Evolutionary conservation across 257 asterid species (phyloP).

Genomic region (Rauvolfia tetraphylla): DNA sequence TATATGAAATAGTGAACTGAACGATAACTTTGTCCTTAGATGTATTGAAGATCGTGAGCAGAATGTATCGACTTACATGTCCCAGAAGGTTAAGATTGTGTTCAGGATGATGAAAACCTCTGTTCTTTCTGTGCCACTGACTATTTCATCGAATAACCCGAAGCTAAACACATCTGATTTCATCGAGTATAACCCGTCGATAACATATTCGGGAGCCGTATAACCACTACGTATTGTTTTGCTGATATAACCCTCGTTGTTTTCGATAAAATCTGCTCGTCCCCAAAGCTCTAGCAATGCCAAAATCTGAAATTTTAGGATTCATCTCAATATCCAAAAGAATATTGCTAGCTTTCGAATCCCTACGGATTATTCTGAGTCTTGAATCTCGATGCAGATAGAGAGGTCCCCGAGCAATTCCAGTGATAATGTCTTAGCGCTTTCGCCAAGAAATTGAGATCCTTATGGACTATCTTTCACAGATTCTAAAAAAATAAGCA

Average conservation of each 20-base stretch:
- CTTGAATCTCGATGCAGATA: slow-evolving; percentile 46
- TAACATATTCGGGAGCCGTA: slow-evolving; percentile 45
- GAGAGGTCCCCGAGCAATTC: slow-evolving; percentile 35
- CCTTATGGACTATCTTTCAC: slow-evolving; percentile 11
- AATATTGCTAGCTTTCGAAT: slow-evolving; percentile 37
- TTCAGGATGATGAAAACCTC: slow-evolving; percentile 18
- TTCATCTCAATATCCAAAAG: slow-evolving; percentile 29
- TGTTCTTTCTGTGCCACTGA: slow-evolving; percentile 37
- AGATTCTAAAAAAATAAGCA: neutral
- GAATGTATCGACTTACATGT: slow-evolving; percentile 23
- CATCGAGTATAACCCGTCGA: slow-evolving; percentile 28
- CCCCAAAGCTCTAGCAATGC: slow-evolving; percentile 24
- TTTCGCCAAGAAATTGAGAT: slow-evolving; percentile 18
- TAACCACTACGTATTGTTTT: slow-evolving; percentile 33
- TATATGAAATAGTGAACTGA: neutral
- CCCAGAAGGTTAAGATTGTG: slow-evolving; percentile 31
- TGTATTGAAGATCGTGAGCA: too few species aligned
- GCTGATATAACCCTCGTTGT: slow-evolving; percentile 22
- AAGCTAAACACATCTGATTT: slow-evolving; percentile 49
- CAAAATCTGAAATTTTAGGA: slow-evolving; percentile 37
- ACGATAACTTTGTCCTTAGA: neutral
- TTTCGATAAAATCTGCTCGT: slow-evolving; percentile 4
- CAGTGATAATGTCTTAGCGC: slow-evolving; percentile 23
- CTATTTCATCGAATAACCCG: slow-evolving; percentile 37
- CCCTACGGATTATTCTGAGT: slow-evolving; percentile 33